Conservation (phyloP, 1,139 yeast species). For the Hansenula sp. region DNA sequence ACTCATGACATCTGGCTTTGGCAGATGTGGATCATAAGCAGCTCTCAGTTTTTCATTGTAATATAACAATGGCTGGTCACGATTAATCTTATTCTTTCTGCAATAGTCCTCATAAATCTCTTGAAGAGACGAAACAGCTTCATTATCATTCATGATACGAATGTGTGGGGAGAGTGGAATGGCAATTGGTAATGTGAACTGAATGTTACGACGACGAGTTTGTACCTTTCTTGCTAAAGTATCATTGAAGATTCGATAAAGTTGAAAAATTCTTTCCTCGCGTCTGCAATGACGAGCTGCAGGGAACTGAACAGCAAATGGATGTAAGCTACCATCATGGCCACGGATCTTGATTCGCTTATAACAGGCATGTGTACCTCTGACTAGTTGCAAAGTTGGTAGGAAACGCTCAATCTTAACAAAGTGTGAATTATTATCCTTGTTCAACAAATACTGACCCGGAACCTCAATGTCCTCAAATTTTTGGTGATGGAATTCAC, state of each 20-base stretch:
- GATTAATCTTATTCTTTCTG: constrained; percentile 63
- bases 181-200: constrained; percentile 86
- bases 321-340: constrained; percentile 86
- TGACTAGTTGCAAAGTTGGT: constrained; percentile 82
- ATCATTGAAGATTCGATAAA: constrained; percentile 84
- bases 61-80: constrained; percentile 89
- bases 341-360: constrained; percentile 89
- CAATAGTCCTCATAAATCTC: constrained; percentile 88
- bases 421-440: constrained; percentile 83
- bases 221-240: constrained; percentile 79
- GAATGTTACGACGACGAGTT: constrained; percentile 80
- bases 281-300: constrained; percentile 97
- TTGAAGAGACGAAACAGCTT: constrained; percentile 76
- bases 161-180: constrained; percentile 95
- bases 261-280: constrained; percentile 90
- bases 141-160: constrained; percentile 82
- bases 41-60: constrained; percentile 85
- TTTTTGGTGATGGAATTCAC: constrained; percentile 97
- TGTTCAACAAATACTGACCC: constrained; percentile 85
- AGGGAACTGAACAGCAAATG: constrained; percentile 96
- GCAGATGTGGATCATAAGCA: constrained; percentile 88
- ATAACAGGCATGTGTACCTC: constrained; percentile 92
- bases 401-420: constrained; percentile 89
- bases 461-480: constrained; percentile 98
- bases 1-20: constrained; percentile 87